A percentile compares a stretch with the other conserved stretches of the same genome.
Evolutionary conservation across 2,329 filamentous ascomycete genomes (phyloP).

Genomic region (Scedosporium dehoogii): DNA sequence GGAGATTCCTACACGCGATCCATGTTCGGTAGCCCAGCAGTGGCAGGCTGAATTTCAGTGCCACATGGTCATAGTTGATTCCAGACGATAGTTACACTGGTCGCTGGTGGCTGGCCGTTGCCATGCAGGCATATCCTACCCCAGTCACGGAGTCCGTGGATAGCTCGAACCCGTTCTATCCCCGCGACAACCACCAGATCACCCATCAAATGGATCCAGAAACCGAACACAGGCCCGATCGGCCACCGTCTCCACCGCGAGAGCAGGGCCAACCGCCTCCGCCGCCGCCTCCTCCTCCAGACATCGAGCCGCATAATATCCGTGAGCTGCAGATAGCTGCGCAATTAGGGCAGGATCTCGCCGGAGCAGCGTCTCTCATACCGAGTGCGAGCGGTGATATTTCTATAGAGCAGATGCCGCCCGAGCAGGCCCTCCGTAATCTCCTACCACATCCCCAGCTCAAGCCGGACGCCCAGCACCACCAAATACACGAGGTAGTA

Average conservation of each 20-base stretch:
- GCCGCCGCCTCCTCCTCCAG: neutral
- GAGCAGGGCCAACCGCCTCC: neutral
- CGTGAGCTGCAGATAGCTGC: slow-evolving; percentile 48
- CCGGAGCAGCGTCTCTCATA: slow-evolving; percentile 33
- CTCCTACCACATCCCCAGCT: slow-evolving; percentile 33
- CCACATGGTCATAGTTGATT: neutral
- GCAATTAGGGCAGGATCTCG: slow-evolving; percentile 45
- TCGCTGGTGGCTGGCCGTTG: neutral
- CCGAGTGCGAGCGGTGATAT: slow-evolving; percentile 34
- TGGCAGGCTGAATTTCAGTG: neutral
- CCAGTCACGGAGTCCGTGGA: slow-evolving; percentile 1
- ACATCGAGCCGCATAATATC: slow-evolving; percentile 3
- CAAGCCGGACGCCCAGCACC: slow-evolving; percentile 13
- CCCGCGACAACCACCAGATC: neutral
- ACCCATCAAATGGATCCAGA: slow-evolving; percentile 3
- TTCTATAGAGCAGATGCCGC: slow-evolving; percentile 21
- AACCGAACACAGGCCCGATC: neutral
- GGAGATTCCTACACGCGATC: neutral
- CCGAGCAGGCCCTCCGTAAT: slow-evolving; percentile 29
- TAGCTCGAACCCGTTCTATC: neutral
- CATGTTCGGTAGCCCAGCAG: neutral
- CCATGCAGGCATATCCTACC: neutral
- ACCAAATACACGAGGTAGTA: slow-evolving; percentile 12
- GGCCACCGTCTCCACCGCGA: neutral
- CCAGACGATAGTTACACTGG: neutral